These are phyloP conservation scores for Luzula sylvatica DNA, from an alignment of 176 grass and related monocot species.

Conservation along the genomic window DNA sequence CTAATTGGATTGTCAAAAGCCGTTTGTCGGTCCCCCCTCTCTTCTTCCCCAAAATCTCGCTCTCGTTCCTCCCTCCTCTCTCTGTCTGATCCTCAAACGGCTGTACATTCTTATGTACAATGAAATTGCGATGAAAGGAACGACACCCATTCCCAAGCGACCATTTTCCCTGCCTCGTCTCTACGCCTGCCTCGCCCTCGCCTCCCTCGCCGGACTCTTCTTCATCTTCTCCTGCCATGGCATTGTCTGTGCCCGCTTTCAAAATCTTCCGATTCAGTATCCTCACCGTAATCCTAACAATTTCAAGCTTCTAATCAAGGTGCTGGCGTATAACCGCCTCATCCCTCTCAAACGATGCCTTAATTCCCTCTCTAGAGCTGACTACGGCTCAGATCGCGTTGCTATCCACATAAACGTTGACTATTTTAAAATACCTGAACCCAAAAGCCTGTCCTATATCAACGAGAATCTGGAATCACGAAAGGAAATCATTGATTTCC, in stretches of 20 bases:
- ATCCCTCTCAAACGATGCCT: slow-evolving; percentile 67
- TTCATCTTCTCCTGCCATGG: slow-evolving; percentile 29
- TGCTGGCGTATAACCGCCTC: slow-evolving; percentile 70
- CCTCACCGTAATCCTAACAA: slow-evolving; percentile 23
- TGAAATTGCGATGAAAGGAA: no score
- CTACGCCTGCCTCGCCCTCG: slow-evolving; percentile 19
- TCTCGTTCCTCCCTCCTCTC: no score
- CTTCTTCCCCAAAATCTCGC: no score
- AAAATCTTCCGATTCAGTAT: neutral
- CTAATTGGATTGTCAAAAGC: no score
- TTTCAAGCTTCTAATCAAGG: slow-evolving; percentile 67
- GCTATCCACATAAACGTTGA: slow-evolving; percentile 70
- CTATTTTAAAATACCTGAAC: slow-evolving; percentile 26
- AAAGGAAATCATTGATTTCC: slow-evolving; percentile 45
- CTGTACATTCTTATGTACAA: no score
- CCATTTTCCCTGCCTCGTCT: slow-evolving; percentile 32
- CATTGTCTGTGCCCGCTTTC: slow-evolving; percentile 13
- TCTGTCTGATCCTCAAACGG: no score
- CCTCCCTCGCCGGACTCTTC: slow-evolving; percentile 27
- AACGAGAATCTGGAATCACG: slow-evolving; percentile 28
- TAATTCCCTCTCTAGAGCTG: slow-evolving; percentile 55
- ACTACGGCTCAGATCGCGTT: slow-evolving; percentile 71
- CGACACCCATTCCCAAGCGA: slow-evolving; percentile 28
- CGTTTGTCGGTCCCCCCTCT: no score
- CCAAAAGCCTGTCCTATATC: slow-evolving; percentile 16